Conservation (phyloP, 116 monocot species). For the Cymodocea nodosa region DNA sequence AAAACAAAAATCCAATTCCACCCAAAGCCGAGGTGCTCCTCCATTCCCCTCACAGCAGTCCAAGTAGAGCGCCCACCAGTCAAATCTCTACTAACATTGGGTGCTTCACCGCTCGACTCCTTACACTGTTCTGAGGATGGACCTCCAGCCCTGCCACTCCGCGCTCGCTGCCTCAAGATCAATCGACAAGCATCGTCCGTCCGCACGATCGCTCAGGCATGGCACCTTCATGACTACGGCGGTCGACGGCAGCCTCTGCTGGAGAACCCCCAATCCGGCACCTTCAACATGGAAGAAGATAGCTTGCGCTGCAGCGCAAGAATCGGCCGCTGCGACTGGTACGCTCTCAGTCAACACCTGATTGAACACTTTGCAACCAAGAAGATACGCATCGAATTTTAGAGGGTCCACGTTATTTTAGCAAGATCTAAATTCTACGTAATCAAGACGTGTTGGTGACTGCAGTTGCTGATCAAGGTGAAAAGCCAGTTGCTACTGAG, state of each 20-base stretch:
- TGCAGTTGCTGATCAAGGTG: constrained; percentile 22
- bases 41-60: too few relatives aligned
- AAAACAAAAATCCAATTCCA: too few relatives aligned
- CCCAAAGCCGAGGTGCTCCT: too few relatives aligned
- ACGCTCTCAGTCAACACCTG: neutral
- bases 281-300: neutral
- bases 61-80: too few relatives aligned
- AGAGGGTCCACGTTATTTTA: too few relatives aligned
- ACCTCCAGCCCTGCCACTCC: neutral
- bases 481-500: constrained; percentile 8
- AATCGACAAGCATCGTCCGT: neutral
- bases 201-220: neutral
- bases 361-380: too few relatives aligned
- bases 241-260: neutral
- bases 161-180: neutral
- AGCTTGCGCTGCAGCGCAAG: neutral
- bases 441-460: neutral
- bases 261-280: neutral
- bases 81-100: too few relatives aligned
- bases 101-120: too few relatives aligned
- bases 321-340: constrained; percentile 1
- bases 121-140: neutral
- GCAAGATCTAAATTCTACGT: too few relatives aligned
- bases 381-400: too few relatives aligned
- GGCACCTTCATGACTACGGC: neutral